Conservation (phyloP, 1,139 yeast species). For the Arxiozyma heterogenica region DNA sequence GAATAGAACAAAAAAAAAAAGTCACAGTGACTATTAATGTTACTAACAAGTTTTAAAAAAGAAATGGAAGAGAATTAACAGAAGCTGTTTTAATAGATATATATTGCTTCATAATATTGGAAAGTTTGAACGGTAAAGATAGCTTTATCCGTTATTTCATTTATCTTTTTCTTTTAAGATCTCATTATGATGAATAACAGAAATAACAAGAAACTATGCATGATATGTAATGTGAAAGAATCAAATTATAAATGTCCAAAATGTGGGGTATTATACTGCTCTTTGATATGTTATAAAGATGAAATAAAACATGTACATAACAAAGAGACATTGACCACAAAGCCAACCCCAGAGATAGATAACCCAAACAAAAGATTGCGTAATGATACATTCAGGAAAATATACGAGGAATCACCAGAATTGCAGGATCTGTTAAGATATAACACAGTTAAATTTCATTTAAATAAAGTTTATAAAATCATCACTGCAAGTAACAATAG, state of each 20-base stretch:
- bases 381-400: constrained; percentile 11
- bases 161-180: too few species aligned
- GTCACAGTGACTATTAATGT: too few species aligned
- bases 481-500: constrained; percentile 15
- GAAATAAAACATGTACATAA: constrained; percentile 35
- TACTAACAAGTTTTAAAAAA: too few species aligned
- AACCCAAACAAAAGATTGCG: constrained; percentile 2
- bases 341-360: constrained; percentile 3
- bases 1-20: too few species aligned
- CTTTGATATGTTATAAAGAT: constrained; percentile 48
- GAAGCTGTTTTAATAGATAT: too few species aligned
- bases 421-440: constrained; percentile 24
- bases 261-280: constrained; percentile 44
- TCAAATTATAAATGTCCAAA: constrained; percentile 58
- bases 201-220: constrained; percentile 31
- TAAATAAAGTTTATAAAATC: constrained; percentile 27
- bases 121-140: too few species aligned
- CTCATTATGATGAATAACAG: not conserved
- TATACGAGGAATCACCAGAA: constrained; percentile 18
- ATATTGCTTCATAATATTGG: too few species aligned
- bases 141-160: too few species aligned
- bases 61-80: too few species aligned
- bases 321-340: constrained; percentile 4
- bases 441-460: constrained; percentile 31
- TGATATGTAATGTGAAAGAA: constrained; percentile 36